phyloP scores from a whole-genome alignment of 495 filamentous ascomycete genomes.

The Rhypophila decipiens region DNA sequence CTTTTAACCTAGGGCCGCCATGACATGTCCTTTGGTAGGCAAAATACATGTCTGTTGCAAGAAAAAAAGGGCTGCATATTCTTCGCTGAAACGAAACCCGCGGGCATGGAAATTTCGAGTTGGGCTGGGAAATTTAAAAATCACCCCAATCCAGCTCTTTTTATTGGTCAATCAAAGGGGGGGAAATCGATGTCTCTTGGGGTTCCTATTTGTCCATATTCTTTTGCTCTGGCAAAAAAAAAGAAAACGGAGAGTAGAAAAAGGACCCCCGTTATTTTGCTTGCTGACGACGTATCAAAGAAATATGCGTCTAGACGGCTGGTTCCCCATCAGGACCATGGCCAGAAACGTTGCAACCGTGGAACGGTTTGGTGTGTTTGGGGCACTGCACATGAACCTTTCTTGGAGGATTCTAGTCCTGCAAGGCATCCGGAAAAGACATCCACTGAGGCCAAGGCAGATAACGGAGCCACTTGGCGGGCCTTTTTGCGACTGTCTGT shows the following conservation, averaged over 20 bases:
- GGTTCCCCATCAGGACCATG: slow-evolving; percentile 1
- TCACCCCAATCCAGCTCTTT: slow-evolving; percentile 6
- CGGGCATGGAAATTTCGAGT: neutral
- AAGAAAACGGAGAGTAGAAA: neutral
- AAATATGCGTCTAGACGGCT: neutral
- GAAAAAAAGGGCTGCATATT: neutral
- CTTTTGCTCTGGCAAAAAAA: neutral
- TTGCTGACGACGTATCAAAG: neutral
- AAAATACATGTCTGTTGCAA: too few species aligned
- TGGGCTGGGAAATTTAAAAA: slow-evolving; percentile 2
- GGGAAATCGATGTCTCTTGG: neutral
- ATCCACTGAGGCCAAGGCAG: neutral
- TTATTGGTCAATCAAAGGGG: slow-evolving; percentile 6
- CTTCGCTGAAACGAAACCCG: neutral
- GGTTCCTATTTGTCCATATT: slow-evolving; percentile 10
- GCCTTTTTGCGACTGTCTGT: too few species aligned
- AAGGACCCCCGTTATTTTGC: neutral
- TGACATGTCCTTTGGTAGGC: neutral
- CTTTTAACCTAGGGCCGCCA: neutral
- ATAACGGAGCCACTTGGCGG: neutral
- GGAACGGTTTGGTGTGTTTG: slow-evolving; percentile 6
- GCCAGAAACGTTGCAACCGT: slow-evolving; percentile 3
- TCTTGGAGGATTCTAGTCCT: slow-evolving; percentile 1
- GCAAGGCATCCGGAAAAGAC: slow-evolving; percentile 6
- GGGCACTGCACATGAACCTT: slow-evolving; percentile 1